Conservation (phyloP, 164 flowering plant genomes). For the Santalum album region DNA sequence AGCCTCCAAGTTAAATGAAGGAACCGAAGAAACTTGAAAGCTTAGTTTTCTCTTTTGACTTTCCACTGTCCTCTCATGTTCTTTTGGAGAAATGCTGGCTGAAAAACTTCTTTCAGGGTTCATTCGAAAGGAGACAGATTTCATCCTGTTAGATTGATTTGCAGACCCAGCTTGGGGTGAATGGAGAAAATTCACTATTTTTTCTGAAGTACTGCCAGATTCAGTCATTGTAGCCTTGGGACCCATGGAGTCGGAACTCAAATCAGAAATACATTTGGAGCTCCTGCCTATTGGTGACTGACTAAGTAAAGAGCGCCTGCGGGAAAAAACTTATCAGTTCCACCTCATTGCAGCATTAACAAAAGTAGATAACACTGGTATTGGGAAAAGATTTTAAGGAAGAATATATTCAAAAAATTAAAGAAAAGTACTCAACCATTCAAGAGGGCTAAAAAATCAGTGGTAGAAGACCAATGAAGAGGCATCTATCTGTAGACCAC, state of each 20-base stretch:
- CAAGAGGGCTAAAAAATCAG: too few relatives aligned
- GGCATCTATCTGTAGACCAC: too few relatives aligned
- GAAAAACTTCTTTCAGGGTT: slow-evolving; percentile 13
- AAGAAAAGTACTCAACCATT: too few relatives aligned
- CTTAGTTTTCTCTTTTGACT: slow-evolving; percentile 54
- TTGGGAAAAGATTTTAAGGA: not conserved
- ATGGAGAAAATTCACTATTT: slow-evolving; percentile 16
- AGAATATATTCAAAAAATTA: too few relatives aligned
- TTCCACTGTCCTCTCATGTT: slow-evolving; percentile 19
- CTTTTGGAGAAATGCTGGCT: slow-evolving; percentile 9
- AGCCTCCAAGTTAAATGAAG: slow-evolving; percentile 25
- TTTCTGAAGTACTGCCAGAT: slow-evolving; percentile 26
- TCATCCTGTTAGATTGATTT: slow-evolving; percentile 17
- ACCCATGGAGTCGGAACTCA: slow-evolving; percentile 24
- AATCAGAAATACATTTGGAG: slow-evolving; percentile 14
- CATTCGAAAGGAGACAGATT: slow-evolving; percentile 14
- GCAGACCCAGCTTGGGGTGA: slow-evolving; percentile 25
- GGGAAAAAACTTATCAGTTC: not conserved
- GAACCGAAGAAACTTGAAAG: slow-evolving; percentile 20
- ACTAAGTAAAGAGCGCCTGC: slow-evolving; percentile 86
- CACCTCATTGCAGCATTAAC: not conserved
- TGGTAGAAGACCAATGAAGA: too few relatives aligned
- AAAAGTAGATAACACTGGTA: not conserved
- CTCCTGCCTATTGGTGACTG: slow-evolving; percentile 52
- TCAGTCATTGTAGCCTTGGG: slow-evolving; percentile 19